Evolutionary conservation across 805 yeast species (phyloP).

Genomic region (Maudiozyma turicensis): DNA sequence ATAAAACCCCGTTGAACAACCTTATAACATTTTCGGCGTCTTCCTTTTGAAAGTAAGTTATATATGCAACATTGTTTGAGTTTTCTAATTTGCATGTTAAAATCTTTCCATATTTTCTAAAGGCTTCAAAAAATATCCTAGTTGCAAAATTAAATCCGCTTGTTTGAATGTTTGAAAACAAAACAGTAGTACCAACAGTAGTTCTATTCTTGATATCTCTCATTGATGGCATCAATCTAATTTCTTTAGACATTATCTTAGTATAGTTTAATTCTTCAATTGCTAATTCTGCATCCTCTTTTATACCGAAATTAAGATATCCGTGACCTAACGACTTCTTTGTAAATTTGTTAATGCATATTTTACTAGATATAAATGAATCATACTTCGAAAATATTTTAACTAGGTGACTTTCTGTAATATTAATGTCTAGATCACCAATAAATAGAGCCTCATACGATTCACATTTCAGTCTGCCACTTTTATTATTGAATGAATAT

Average conservation of each 20-base stretch:
- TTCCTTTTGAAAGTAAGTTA: slow-evolving; percentile 28
- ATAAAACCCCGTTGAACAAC: slow-evolving; percentile 16
- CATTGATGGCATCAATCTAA: slow-evolving; percentile 47
- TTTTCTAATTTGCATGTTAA: slow-evolving; percentile 34
- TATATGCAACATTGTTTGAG: slow-evolving; percentile 33
- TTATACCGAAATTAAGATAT: slow-evolving; percentile 49
- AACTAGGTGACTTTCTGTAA: slow-evolving; percentile 41
- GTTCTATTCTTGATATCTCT: slow-evolving; percentile 34
- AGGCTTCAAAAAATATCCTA: slow-evolving; percentile 39
- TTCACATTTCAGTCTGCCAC: slow-evolving; percentile 7
- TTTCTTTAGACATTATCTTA: slow-evolving; percentile 33
- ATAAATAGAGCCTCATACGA: slow-evolving; percentile 39
- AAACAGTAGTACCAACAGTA: slow-evolving; percentile 42
- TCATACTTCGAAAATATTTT: slow-evolving; percentile 35
- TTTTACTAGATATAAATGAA: slow-evolving; percentile 47
- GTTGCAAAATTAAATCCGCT: slow-evolving; percentile 29
- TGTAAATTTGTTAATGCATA: slow-evolving; percentile 46
- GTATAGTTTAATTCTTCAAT: slow-evolving; percentile 48
- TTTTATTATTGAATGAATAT: background rate
- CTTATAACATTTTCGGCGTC: slow-evolving; percentile 31
- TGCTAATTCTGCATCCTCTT: slow-evolving; percentile 45
- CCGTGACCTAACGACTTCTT: slow-evolving; percentile 62
- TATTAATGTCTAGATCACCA: slow-evolving; percentile 46
- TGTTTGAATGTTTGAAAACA: slow-evolving; percentile 37
- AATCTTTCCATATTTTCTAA: slow-evolving; percentile 38